Evolutionary conservation across 2,329 filamentous ascomycete species (phyloP), one percentile per base, ranked within the genome.

Genomic region (Thermomyces lanuginosus): DNA sequence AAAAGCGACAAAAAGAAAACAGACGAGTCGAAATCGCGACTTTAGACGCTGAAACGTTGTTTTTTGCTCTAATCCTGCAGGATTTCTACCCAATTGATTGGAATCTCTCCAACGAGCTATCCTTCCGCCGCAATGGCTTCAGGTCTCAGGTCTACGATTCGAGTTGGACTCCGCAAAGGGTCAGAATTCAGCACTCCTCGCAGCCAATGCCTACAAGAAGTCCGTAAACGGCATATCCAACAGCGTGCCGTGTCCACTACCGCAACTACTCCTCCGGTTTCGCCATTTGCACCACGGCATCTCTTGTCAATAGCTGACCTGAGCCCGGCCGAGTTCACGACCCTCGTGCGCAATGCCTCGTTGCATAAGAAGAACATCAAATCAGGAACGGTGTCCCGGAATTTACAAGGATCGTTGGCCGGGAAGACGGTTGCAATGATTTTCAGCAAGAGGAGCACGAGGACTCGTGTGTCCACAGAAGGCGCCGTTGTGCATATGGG

Each of bases 361-460:
- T 56, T 66, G 22, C 71, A 81, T 59, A 95, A 95, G 55, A 55
- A 68, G 29, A 63, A 71, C 30, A 71, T 86, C 59, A 92, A 91
- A 52, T 68, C 71, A 11, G 69, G 71, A 23, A 60, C 66, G 28
- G 56, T 69, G 24, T 70, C 76, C 3, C 50, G 59, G 26, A 58
- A 63, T 22, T 58, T 91, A 29, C 58, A 65, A 28, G 63, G 65
- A 21, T 61, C 69, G 7, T 58, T 98, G 36, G 56, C 67, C 1
- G 79, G 81, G 27, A 72, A 81, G 53, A 84, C 83, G 0, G 70
- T 98, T 16, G 86, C 89, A 39, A 77, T 98, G 73, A 81, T 91
- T 65, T 98, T 98, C 63, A 91, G 69, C 65, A 98, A 98, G 61
- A 74, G 84, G 40, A 91, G 79, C 43, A 98, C 89, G 8, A 72